Evolutionary conservation across 495 filamentous ascomycete species (phyloP), one percentile per base, ranked within the genome.

Genomic region (Massariosphaeria phaeospora): DNA sequence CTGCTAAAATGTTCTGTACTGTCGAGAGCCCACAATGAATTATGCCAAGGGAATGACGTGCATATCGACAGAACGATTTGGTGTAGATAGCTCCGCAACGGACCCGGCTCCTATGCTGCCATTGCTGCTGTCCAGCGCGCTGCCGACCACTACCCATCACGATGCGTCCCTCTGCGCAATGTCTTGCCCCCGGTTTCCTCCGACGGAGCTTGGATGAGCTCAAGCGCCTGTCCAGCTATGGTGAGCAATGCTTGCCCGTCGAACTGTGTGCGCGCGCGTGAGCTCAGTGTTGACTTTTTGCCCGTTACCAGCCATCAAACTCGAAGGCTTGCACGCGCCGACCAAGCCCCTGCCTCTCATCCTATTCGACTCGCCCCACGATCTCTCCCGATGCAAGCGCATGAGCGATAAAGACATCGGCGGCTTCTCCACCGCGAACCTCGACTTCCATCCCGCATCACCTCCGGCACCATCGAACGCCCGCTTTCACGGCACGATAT

Each of bases 381-480:
- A 79, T 11, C 64, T 89, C 27, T 67, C 76, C 15, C 72, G 72
- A 33, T 91, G 86, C 76, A 95, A 91, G 66, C 75, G 84, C 47
- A 89, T 97, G 81, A 85, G 80, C 66, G 93, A 98, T 67, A 74
- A 72, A 30, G 86, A 91, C 61, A 84, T 95, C 7, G 93, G 91
- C 55, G 93, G 91, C 39, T 88, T 78, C 73, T 94, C 89, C 40
- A 79, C 76, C 20, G 82, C 82, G 15, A 68, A 76, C 39, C 75
- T 98, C 44, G 84, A 90, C 63, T 86, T 80, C 67, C 73, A 86
- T 17, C 76, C 72, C 11, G 65, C 72, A 9, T 48, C 63, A 27
- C 54, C 72, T 6, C 68, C 70, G 31, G 70, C 67, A 63, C 75
- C 73, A 58, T 79, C 78, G 38, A 81, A 86, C 61, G 82, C 80